phyloP scores from a whole-genome alignment of 106 monocot species.

The Agapanthus africanus region DNA sequence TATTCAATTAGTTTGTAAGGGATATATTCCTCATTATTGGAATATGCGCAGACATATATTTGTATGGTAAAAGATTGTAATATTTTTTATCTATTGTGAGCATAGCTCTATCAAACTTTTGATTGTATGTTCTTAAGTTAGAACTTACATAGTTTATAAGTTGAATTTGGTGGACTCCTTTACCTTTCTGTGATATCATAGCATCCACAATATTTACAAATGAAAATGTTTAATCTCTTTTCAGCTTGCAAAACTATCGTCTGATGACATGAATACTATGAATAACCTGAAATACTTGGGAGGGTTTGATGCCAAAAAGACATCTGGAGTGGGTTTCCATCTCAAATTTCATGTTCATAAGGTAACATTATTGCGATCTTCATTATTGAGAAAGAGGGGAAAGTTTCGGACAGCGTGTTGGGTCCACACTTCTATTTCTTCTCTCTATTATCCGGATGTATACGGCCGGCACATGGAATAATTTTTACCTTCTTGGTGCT shows the following conservation, averaged over 20 bases:
- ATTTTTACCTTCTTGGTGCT: no score
- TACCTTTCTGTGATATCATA: neutral
- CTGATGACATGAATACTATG: conserved; percentile 47
- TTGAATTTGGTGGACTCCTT: neutral
- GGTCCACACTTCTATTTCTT: no score
- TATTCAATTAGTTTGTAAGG: no score
- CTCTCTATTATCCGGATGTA: no score
- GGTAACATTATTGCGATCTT: no score
- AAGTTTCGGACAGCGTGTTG: no score
- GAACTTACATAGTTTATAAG: neutral
- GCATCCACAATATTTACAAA: neutral
- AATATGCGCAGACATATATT: neutral
- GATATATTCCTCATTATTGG: neutral
- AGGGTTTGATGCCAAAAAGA: conserved; percentile 40
- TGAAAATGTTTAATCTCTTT: neutral
- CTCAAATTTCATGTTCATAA: conserved; percentile 44
- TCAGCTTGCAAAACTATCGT: conserved; percentile 62
- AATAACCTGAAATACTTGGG: conserved; percentile 54
- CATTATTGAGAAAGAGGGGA: no score
- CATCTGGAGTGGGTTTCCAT: conserved; percentile 31
- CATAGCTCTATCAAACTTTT: neutral
- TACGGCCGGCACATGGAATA: no score
- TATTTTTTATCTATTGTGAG: neutral
- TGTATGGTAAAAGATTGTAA: neutral
- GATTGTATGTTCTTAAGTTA: neutral